phyloP scores from a whole-genome alignment of 192 early-diverging fungal species.

The Linnemannia schmuckeri region DNA sequence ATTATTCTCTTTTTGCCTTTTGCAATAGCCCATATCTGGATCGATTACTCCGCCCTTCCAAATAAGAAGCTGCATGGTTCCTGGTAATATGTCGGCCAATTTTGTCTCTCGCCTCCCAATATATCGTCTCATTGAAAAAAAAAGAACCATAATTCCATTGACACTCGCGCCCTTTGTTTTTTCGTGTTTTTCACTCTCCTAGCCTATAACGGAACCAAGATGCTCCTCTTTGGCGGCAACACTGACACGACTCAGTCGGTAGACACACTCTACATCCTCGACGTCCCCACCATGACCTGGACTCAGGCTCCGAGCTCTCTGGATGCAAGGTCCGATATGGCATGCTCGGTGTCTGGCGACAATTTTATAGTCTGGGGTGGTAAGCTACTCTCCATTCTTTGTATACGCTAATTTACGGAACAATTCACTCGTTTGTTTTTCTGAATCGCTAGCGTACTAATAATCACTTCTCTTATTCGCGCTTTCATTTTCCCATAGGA shows the following conservation, averaged over 20 bases:
- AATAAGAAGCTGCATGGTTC: not conserved
- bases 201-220: conserved; percentile 8
- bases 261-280: not conserved
- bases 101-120: not conserved
- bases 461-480: too few relatives aligned
- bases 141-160: not conserved
- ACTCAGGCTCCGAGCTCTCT: not conserved
- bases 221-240: not conserved
- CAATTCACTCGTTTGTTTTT: too few relatives aligned
- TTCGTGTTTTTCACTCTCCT: not conserved
- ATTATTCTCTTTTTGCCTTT: not conserved
- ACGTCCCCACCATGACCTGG: not conserved
- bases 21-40: not conserved
- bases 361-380: conserved; percentile 10
- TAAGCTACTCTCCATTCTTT: too few relatives aligned
- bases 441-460: too few relatives aligned
- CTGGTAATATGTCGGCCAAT: not conserved
- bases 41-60: not conserved
- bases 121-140: too few relatives aligned
- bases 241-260: not conserved
- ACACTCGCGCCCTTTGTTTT: not conserved
- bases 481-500: too few relatives aligned
- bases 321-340: not conserved
- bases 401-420: too few relatives aligned
- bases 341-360: not conserved